Evolutionary conservation across 306 rosid species (phyloP), one percentile per base, ranked within the genome.

Genomic region (Rosa multiflora): DNA sequence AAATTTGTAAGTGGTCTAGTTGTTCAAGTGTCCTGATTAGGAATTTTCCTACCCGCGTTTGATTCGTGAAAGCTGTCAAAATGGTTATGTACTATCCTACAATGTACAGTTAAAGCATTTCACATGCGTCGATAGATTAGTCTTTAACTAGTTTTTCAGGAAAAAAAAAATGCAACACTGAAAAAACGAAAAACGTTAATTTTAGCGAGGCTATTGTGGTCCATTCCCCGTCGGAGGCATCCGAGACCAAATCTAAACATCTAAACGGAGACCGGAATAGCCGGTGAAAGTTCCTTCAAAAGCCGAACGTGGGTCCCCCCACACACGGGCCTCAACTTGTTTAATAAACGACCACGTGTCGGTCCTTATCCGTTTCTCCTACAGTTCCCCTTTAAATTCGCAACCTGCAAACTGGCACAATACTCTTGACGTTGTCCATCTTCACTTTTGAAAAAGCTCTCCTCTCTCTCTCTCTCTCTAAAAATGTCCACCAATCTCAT

Each of bases 401-500:
- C 37, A 39, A 3, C 67, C 59, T 14, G 70, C 64, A 26, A 0
- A 75, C 37, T 14, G 56, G 7, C 3, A 4, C 56, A 5, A 7
- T 9, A 43, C 29, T 4, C 62, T 3, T 0, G 7, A 1, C 37
- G 37, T 32, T 32, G 3, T 32, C 37, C 37, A 32, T 32, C 37
- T 32, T 32, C 3, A 32, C 37, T 32, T 32, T 32, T 32, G 37
- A 32, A 32, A 32, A 32, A 13, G 15, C 18, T 62, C 69, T 11
- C 40, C 0, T 1, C 6, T 1, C 17, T 0, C 5, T 35, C 52
- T 75, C 47, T 61, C 35, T 59, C 79, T 75, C 47, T 1, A 0
- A 26, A 80, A 74, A 92, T 92, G 97, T 84, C 97, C 4, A 40
- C 97, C 9, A 82, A 84, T 29, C 82, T 89, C 42, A 29, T 83